Percentiles rank a stretch among this genome's conserved stretches.
Evolutionary conservation across 2,329 filamentous ascomycete genomes (phyloP).

Genomic region (Microdochium nivale): DNA sequence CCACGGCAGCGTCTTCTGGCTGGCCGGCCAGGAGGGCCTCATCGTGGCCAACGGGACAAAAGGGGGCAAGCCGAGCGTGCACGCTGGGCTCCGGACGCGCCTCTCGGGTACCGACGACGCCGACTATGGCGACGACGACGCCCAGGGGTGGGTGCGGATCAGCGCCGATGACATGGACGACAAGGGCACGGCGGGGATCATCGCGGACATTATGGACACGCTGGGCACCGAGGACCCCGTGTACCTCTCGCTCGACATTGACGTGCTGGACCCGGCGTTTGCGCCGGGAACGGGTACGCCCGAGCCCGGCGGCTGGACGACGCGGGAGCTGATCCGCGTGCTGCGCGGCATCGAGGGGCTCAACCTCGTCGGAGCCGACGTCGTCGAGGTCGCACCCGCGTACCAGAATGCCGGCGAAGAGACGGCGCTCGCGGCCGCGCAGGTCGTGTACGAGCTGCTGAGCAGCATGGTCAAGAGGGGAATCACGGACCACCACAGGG

Average conservation of each 20-base stretch:
- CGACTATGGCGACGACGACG: conserved; percentile 63
- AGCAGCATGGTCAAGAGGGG: conserved; percentile 63
- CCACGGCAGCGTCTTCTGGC: conserved; percentile 89
- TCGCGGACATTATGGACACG: conserved; percentile 59
- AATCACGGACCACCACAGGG: conserved; percentile 3
- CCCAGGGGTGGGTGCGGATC: conserved; percentile 73
- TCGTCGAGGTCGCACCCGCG: conserved; percentile 81
- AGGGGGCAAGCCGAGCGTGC: conserved; percentile 60
- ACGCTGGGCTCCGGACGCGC: conserved; percentile 74
- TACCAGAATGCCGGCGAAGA: conserved; percentile 76
- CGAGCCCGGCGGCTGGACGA: conserved; percentile 87
- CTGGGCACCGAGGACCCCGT: conserved; percentile 71
- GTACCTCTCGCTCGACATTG: conserved; percentile 71
- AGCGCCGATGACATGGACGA: conserved; percentile 84
- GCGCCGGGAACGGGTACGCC: conserved; percentile 79
- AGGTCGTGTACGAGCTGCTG: conserved; percentile 79
- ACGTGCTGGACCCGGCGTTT: conserved; percentile 60
- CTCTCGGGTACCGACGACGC: conserved; percentile 56
- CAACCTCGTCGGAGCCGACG: conserved; percentile 81
- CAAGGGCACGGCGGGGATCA: conserved; percentile 61
- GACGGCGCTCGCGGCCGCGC: conserved; percentile 74
- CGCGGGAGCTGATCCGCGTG: conserved; percentile 76
- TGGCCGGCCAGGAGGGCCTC: conserved; percentile 72
- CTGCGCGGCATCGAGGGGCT: conserved; percentile 72
- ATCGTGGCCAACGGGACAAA: conserved; percentile 52